Percentiles rank a stretch among this genome's conserved stretches.
These are phyloP conservation scores for Nothophytophthora sp. DNA, from an alignment of 352 stramenopile genomes.

Conservation along the genomic window DNA sequence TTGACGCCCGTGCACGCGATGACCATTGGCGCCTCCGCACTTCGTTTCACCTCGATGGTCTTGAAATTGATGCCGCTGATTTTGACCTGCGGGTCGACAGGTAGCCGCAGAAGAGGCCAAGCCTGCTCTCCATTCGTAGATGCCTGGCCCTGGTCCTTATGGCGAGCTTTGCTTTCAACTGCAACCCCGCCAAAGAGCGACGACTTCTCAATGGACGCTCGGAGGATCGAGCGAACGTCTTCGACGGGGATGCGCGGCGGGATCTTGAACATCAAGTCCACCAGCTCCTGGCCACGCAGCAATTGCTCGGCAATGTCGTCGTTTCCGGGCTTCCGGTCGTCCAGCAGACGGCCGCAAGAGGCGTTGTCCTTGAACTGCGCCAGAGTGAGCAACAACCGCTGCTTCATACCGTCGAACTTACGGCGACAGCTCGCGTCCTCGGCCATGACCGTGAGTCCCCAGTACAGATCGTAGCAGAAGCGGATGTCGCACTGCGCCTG, in stretches of 20 bases:
- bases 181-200: constrained; percentile 32
- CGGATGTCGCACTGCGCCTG: constrained; percentile 78
- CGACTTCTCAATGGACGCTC: constrained; percentile 52
- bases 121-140: constrained; percentile 2
- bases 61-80: constrained; percentile 70
- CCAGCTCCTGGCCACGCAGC: constrained; percentile 82
- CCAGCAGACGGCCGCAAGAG: constrained; percentile 33
- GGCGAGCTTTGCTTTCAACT: constrained; percentile 4
- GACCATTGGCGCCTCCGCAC: constrained; percentile 80
- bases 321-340: constrained; percentile 26
- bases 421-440: constrained; percentile 74
- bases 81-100: constrained; percentile 75
- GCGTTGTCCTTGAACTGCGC: constrained; percentile 67
- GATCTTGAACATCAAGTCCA: constrained; percentile 84
- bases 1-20: constrained; percentile 79
- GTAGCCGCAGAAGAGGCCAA: constrained; percentile 51
- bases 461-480: constrained; percentile 88
- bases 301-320: constrained; percentile 78
- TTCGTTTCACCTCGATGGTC: constrained; percentile 81
- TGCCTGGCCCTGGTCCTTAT: background rate
- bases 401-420: constrained; percentile 84
- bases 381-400: constrained; percentile 73
- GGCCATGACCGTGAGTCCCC: constrained; percentile 80
- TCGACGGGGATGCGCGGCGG: constrained; percentile 67
- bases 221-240: constrained; percentile 52